Evolutionary conservation across 2,329 filamentous ascomycete species (phyloP).

Genomic region (Colletotrichum cereale): DNA sequence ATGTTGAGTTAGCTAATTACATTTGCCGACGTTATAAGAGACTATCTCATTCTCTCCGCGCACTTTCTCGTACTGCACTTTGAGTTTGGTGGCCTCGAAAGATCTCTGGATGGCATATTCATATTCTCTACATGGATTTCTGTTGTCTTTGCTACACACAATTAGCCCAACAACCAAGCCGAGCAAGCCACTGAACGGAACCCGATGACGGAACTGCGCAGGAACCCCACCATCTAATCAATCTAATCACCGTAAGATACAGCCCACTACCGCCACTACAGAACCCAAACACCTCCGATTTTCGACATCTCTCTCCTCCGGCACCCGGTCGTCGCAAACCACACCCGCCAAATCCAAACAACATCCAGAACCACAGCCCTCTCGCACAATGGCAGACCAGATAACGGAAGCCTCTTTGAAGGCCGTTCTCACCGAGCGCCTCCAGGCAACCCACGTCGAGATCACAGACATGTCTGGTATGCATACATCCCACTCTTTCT

Average conservation of each 20-base stretch:
- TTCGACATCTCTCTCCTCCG: constrained; percentile 33
- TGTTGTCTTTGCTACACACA: neutral
- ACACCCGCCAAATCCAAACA: neutral
- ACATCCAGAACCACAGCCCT: neutral
- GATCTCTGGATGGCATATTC: neutral
- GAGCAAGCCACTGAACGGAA: neutral
- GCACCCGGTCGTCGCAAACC: constrained; percentile 5
- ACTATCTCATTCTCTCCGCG: neutral
- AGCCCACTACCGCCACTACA: constrained; percentile 1
- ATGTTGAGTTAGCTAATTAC: neutral
- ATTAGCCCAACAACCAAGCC: neutral
- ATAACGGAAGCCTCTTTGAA: constrained; percentile 82
- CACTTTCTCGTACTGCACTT: neutral
- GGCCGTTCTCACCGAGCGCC: constrained; percentile 74
- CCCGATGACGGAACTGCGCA: constrained; percentile 9
- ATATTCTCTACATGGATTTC: neutral
- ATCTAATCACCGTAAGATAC: constrained; percentile 38
- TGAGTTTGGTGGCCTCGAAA: neutral
- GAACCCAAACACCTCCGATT: constrained; percentile 33
- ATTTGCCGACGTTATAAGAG: neutral
- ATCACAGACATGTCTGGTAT: constrained; percentile 94
- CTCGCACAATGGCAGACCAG: constrained; percentile 62
- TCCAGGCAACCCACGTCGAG: constrained; percentile 83
- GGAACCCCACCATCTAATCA: constrained; percentile 41
- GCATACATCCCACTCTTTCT: constrained; percentile 52